Conservation (phyloP, 805 yeast species). For the Ogataea trehaloabstinens region DNA sequence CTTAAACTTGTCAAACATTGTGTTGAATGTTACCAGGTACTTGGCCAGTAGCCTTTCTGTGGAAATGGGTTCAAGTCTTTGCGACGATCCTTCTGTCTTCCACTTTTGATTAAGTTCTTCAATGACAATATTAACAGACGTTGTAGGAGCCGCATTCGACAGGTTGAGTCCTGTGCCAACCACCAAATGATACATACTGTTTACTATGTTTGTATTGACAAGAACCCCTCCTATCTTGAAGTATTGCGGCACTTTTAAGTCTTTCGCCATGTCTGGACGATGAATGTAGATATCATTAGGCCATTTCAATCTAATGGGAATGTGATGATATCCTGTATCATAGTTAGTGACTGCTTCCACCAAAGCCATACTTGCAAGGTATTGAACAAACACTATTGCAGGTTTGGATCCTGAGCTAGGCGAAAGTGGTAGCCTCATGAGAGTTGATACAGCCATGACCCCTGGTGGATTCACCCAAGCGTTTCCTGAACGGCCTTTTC, state of each 20-base stretch:
- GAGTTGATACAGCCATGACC: conserved; percentile 76
- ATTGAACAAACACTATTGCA: conserved; percentile 81
- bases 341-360: conserved; percentile 72
- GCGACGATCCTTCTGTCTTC: conserved; percentile 33
- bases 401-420: conserved; percentile 38
- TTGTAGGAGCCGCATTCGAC: conserved; percentile 84
- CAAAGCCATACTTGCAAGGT: conserved; percentile 77
- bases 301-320: conserved; percentile 90
- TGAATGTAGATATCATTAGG: conserved; percentile 88
- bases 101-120: conserved; percentile 56
- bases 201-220: conserved; percentile 71
- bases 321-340: conserved; percentile 50
- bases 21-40: conserved; percentile 62
- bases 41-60: conserved; percentile 62
- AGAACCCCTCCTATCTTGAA: conserved; percentile 81
- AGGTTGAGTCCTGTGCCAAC: conserved; percentile 89
- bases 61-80: conserved; percentile 21
- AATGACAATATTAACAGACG: conserved; percentile 76
- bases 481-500: conserved; percentile 93
- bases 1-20: conserved; percentile 56
- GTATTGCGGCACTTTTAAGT: conserved; percentile 52
- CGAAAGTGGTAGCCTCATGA: conserved; percentile 53
- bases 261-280: conserved; percentile 52
- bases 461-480: conserved; percentile 96
- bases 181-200: conserved; percentile 60